phyloP scores from a whole-genome alignment of 2,329 filamentous ascomycete species.

The Dryadomyces sulphureus region DNA sequence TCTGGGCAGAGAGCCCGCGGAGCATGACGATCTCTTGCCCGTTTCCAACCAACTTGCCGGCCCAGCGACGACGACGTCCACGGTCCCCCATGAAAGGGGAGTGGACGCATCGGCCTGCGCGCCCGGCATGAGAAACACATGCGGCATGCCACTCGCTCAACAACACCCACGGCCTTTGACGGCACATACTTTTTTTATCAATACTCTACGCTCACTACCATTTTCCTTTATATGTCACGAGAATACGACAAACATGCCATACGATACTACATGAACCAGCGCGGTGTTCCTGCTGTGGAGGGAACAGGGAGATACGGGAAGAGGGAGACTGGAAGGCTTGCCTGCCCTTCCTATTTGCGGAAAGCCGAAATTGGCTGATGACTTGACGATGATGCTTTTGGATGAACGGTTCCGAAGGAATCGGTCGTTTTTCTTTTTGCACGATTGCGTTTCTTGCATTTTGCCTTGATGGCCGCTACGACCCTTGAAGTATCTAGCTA shows the following conservation, averaged over 20 bases:
- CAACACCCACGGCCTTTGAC: neutral
- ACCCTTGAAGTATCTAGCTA: neutral
- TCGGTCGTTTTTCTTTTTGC: neutral
- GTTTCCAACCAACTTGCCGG: conserved; percentile 7
- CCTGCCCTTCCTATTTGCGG: neutral
- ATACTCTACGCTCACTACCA: neutral
- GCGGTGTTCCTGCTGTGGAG: neutral
- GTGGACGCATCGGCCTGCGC: neutral
- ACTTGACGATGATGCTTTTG: neutral
- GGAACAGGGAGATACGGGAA: neutral
- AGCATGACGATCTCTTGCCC: conserved; percentile 9
- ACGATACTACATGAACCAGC: neutral
- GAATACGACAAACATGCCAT: conserved; percentile 1
- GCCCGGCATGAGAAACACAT: neutral
- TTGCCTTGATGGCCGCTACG: neutral
- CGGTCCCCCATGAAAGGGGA: conserved; percentile 9
- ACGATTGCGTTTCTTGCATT: neutral
- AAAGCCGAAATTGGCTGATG: neutral
- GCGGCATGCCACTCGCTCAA: neutral
- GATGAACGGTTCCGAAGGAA: neutral
- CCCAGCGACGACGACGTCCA: neutral
- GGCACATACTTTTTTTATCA: neutral
- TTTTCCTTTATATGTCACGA: conserved; percentile 3
- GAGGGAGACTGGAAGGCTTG: neutral
- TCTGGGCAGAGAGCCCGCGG: conserved; percentile 9